These are phyloP conservation scores for Mytilinidion resinicola DNA, from an alignment of 495 filamentous ascomycete genomes.

Conservation along the genomic window DNA sequence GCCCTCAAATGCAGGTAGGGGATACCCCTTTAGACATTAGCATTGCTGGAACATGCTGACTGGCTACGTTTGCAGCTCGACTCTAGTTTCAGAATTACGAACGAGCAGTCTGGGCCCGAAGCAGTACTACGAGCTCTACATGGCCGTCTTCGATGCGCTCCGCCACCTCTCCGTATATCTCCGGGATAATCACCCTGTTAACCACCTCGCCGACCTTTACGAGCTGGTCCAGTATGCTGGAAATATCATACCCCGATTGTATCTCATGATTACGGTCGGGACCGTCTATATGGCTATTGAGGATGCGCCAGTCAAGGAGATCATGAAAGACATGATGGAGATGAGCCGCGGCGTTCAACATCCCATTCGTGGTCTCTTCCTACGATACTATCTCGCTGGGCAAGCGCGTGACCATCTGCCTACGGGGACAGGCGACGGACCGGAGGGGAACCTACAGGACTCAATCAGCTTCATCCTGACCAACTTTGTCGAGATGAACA, in stretches of 20 bases:
- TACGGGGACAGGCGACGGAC: constrained; percentile 75
- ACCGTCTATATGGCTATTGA: constrained; percentile 98
- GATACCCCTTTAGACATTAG: neutral
- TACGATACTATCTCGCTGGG: constrained; percentile 91
- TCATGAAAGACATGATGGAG: constrained; percentile 99
- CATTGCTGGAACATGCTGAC: constrained; percentile 4
- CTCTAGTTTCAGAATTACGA: constrained; percentile 91
- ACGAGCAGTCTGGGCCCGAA: constrained; percentile 94
- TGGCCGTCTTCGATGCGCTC: constrained; percentile 96
- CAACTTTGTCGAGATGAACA: constrained; percentile 99
- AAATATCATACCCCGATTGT: constrained; percentile 92
- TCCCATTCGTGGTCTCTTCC: constrained; percentile 86
- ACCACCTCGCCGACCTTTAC: constrained; percentile 96
- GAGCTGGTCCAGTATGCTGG: constrained; percentile 98
- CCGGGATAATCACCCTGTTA: constrained; percentile 92
- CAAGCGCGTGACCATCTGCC: constrained; percentile 88
- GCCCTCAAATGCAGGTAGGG: constrained; percentile 96
- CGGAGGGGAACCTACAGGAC: constrained; percentile 93
- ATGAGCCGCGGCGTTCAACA: constrained; percentile 98
- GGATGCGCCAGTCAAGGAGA: constrained; percentile 97
- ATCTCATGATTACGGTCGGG: constrained; percentile 97
- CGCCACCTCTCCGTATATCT: constrained; percentile 95
- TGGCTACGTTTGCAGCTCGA: constrained; percentile 57
- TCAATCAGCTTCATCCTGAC: constrained; percentile 95
- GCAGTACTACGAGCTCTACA: constrained; percentile 99